A percentile compares a stretch with the other conserved stretches of the same genome.
Conservation (phyloP, 306 rosid species). For the Castanea sativa region DNA sequence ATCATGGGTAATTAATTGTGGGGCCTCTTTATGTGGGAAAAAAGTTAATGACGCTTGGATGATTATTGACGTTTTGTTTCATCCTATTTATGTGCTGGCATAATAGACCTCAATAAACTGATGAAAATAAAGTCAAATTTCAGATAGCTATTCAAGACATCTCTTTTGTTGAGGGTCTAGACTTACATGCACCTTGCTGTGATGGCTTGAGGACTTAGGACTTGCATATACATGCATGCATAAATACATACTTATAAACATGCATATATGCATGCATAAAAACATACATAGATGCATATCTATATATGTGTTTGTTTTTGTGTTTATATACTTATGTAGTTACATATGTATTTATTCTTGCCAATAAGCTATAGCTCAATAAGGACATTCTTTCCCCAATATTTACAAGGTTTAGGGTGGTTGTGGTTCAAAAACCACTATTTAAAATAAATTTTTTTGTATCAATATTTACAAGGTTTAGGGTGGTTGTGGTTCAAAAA, state of each 20-base stretch:
- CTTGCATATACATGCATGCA: not conserved
- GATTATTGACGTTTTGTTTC: conserved; percentile 3
- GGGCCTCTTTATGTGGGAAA: not conserved
- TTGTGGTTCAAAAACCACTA: not conserved
- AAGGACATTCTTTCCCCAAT: not conserved
- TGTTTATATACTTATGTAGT: no score
- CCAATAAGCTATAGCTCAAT: not conserved
- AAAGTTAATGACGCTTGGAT: not conserved
- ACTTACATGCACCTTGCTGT: not conserved
- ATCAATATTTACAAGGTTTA: not conserved
- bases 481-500: not conserved
- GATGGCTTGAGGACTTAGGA: not conserved
- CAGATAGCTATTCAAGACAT: conserved; percentile 1
- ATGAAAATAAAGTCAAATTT: conserved; percentile 3
- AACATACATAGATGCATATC: not conserved
- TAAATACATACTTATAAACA: no score
- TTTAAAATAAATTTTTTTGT: not conserved
- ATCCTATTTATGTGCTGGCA: conserved; percentile 14
- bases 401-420: not conserved
- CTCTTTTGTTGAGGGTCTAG: not conserved
- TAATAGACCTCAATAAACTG: not conserved
- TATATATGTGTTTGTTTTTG: not conserved
- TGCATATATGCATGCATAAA: not conserved
- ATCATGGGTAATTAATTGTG: not conserved
- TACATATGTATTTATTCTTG: not conserved